Percentiles rank a stretch among this genome's conserved stretches.
phyloP scores from a whole-genome alignment of 2,329 filamentous ascomycete genomes.

The Bipolaris gigantea region DNA sequence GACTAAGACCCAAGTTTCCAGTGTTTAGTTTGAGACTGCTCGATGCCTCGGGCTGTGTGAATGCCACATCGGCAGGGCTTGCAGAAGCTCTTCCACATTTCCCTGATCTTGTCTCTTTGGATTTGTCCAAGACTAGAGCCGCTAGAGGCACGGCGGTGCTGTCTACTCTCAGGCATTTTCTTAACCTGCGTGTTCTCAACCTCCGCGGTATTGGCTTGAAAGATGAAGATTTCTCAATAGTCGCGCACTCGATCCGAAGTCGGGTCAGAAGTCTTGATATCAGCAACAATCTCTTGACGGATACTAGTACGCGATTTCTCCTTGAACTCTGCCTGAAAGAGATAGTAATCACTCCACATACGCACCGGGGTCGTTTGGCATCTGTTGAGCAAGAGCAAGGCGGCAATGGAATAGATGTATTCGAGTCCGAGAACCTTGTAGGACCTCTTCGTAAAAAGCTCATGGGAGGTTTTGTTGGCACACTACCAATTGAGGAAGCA shows the following conservation, averaged over 20 bases:
- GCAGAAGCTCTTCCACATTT: constrained; percentile 57
- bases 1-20: constrained; percentile 37
- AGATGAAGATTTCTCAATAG: constrained; percentile 56
- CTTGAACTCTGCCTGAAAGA: constrained; percentile 55
- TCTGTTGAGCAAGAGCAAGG: constrained; percentile 35
- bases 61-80: constrained; percentile 60
- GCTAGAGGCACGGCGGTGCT: constrained; percentile 55
- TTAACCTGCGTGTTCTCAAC: constrained; percentile 60
- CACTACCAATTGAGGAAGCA: constrained; percentile 59
- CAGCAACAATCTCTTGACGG: constrained; percentile 60
- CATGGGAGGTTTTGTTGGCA: constrained; percentile 50
- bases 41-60: constrained; percentile 59
- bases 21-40: constrained; percentile 57
- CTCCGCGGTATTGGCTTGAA: constrained; percentile 56
- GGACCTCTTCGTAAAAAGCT: constrained; percentile 50
- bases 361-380: constrained; percentile 19
- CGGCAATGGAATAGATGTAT: constrained; percentile 37
- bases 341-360: constrained; percentile 10
- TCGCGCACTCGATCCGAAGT: constrained; percentile 56
- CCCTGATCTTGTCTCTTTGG: constrained; percentile 59
- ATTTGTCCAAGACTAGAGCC: constrained; percentile 58
- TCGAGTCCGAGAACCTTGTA: constrained; percentile 54
- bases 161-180: constrained; percentile 50
- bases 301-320: constrained; percentile 56
- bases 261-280: constrained; percentile 60